Base-by-base conservation (phyloP, 345 rosid species). In the Salix exigua region DNA sequence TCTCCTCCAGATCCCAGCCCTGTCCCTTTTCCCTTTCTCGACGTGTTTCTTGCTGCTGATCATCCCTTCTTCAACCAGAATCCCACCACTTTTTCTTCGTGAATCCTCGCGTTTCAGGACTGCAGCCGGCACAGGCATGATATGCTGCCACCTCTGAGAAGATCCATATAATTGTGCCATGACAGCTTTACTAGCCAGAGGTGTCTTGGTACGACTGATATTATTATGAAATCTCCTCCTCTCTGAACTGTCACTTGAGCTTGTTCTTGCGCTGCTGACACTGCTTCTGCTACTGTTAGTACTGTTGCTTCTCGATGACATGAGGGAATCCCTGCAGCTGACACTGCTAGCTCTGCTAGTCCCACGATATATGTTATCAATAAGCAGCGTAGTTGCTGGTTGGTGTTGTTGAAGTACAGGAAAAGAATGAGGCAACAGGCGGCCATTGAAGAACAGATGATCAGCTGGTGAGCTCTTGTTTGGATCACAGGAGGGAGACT, bases 381-480 rank as follows among this genome's bases (percentile, higher is more conserved):
- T 13, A 8, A 44, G 7, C 4, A 60, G 18, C 42, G 23, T 2
- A 7, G 63, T 73, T 33, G 70, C 28, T 16, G 63, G 25, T 26
- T 11, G 62, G 18, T 46, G 62, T 25, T 40, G 79, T 38, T 66
- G 85, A n/a, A 17, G 79, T 35, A 66, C 64, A 1, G 97, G 98
- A 69, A 92, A 94, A 9, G 79, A 61, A 72, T 94, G 97, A 2
- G 98, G 97, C 78, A 94, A 50, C 66, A 92, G 84, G 72, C 88
- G 89, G 73, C 97, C 98, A 70, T 94, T 92, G 85, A 70, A 84
- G 79, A 94, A 94, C 40, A 94, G 89, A 66, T 86, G 94, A 77
- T 94, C 98, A 2, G 98, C 98, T 1, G 96, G 98, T 5, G 96
- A 94, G 73, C 83, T 85, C 31, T 76, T 82, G 79, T 72, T 77